Base-by-base conservation (phyloP, 192 early-diverging fungal species). In the Phlyctochytrium planicorne region DNA sequence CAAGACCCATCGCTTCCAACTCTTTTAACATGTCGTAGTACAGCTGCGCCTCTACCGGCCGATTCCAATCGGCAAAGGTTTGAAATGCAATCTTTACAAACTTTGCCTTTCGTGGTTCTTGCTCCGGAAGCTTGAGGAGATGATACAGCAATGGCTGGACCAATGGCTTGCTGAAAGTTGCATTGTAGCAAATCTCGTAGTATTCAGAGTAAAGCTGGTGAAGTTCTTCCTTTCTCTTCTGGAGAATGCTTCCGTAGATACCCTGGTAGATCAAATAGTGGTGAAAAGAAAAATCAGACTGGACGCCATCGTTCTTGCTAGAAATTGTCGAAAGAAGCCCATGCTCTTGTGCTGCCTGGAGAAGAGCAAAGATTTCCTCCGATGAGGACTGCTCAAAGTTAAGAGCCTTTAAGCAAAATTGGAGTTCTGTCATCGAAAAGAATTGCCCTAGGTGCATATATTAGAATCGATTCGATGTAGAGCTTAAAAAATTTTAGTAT, bases 241-340 rank as follows among this genome's bases (percentile, higher is more conserved):
- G 62, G 55, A 71, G 62, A 1, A 71, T 37, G 16, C 61, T 71
- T n/a, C 55, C 59, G 20, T 63, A 59, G 37, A 71, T 71, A 32
- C 69, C 69, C 59, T 65, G 69, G 23, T 71, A 62, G 56, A 71
- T 63, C 4, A 71, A 30, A 30, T 71, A 71, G 53, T 71, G 69
- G 2, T 55, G 34, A 63, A 71, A 71, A 4, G 61, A 52, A 25
- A 71, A 36, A 24, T n/a, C n/a, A n/a, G n/a, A n/a, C n/a, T n/a
- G n/a, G n/a, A n/a, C n/a, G n/a, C n/a, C n/a, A n/a, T n/a, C n/a
- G n/a, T n/a, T n/a, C n/a, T n/a, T n/a, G n/a, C n/a, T n/a, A n/a
- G n/a, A n/a, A n/a, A n/a, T n/a, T n/a, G n/a, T n/a, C n/a, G n/a
- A n/a, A n/a, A n/a, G n/a, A n/a, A n/a, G n/a, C n/a, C n/a, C n/a